phyloP scores from a whole-genome alignment of 495 filamentous ascomycete genomes.

The Acidiella bohemica region DNA sequence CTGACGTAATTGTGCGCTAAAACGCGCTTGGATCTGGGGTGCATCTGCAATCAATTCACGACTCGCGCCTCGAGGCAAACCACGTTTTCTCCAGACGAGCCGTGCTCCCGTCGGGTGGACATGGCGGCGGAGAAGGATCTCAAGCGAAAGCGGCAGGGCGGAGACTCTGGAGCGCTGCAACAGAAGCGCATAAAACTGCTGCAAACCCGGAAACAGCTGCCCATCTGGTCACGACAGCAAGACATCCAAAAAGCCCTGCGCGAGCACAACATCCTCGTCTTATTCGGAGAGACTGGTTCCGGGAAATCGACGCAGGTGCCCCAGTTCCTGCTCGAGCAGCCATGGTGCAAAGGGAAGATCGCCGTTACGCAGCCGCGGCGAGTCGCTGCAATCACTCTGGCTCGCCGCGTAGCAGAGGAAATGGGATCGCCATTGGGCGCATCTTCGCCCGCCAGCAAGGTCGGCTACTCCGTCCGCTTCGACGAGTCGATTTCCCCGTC shows the following conservation, averaged over 20 bases:
- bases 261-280: conserved; percentile 60
- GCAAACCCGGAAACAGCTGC: conserved; percentile 34
- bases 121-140: neutral
- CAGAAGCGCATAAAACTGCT: conserved; percentile 10
- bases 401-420: conserved; percentile 76
- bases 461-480: conserved; percentile 91
- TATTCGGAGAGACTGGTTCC: conserved; percentile 89
- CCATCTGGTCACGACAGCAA: conserved; percentile 62
- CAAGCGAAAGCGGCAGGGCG: conserved; percentile 10
- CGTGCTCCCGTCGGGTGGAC: too few species aligned
- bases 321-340: conserved; percentile 69
- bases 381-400: conserved; percentile 88
- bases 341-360: conserved; percentile 80
- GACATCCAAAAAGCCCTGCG: conserved; percentile 53
- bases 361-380: conserved; percentile 90
- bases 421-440: conserved; percentile 69
- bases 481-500: conserved; percentile 65
- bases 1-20: too few species aligned
- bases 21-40: too few species aligned
- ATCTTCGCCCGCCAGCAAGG: conserved; percentile 50
- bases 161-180: conserved; percentile 1
- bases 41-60: too few species aligned
- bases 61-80: too few species aligned
- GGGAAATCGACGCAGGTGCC: conserved; percentile 96
- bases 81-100: too few species aligned